Evolutionary conservation across 208 protist genomes (phyloP), one percentile per base, ranked within the genome.

Genomic region (Acanthamoeba sp.): DNA sequence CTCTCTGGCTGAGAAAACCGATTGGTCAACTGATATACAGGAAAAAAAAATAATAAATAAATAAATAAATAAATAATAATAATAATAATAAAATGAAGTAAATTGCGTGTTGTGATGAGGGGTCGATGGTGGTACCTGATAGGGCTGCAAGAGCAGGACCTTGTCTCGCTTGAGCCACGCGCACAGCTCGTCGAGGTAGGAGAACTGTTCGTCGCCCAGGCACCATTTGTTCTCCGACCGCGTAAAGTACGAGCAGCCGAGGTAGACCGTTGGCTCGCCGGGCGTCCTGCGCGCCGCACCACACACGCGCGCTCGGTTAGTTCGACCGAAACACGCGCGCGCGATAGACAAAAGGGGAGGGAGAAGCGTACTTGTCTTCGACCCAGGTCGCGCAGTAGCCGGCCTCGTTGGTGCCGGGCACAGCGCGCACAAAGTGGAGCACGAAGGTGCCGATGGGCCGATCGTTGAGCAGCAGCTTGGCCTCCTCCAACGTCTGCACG

Each of bases 121-220:
- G 16, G 32, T 7, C 3, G 9, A 29, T 1, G 4, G 36, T 16
- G 7, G 76, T 85, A 85, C 76, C n/a, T n/a, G 76, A 57, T 85
- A 85, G 45, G 76, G 76, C 42, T 57, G 76, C 4, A 85, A 42
- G 42, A 85, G 76, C 34, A 85, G 76, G n/a, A 85, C 76, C 32
- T 85, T 85, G 42, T 85, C 76, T 2, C 76, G 76, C 76, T 85
- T 85, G 27, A 85, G 76, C 76, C 76, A 85, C 27, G 76, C 76
- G 24, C 18, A 36, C 18, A 85, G 76, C 76, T 85, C 76, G 42
- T 85, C 76, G 76, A 85, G 76, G 27, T 85, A 85, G 22, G 76
- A 57, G 76, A 85, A 85, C 38, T 48, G 27, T n/a, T 85, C 76
- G 27, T 85, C 45, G 42, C 76, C 76, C 9, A 59, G 45, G 45